Percentiles rank a stretch among this genome's conserved stretches.
These are phyloP conservation scores for Sapria himalayana DNA, from an alignment of 345 rosid genomes.

Conservation along the genomic window DNA sequence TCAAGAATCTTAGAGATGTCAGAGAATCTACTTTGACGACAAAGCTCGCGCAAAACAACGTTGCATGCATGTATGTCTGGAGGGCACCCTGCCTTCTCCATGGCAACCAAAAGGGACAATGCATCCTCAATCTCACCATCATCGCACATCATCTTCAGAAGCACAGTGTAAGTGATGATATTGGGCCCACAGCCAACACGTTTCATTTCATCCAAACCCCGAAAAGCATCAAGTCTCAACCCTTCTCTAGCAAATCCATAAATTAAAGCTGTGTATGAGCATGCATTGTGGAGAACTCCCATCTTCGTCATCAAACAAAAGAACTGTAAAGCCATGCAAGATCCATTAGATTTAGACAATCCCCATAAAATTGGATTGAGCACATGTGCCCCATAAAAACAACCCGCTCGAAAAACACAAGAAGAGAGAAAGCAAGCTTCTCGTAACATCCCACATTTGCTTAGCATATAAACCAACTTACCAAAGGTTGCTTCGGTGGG, in stretches of 20 bases:
- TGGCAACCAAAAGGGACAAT: slow-evolving; percentile 6
- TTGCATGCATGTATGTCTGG: slow-evolving; percentile 19
- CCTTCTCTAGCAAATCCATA: slow-evolving; percentile 23
- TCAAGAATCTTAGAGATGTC: slow-evolving; percentile 8
- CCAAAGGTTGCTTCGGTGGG: slow-evolving; percentile 8
- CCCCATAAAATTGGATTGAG: slow-evolving; percentile 22
- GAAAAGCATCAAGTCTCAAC: slow-evolving; percentile 9
- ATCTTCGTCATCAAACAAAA: slow-evolving; percentile 16
- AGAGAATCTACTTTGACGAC: slow-evolving; percentile 7
- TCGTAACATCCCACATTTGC: slow-evolving; percentile 10
- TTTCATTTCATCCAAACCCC: slow-evolving; percentile 13
- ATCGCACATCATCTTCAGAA: slow-evolving; percentile 19
- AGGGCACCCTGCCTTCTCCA: slow-evolving; percentile 15
- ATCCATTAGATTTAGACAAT: slow-evolving; percentile 15
- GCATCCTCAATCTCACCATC: slow-evolving; percentile 13
- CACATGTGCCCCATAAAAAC: slow-evolving; percentile 9
- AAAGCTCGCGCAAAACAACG: slow-evolving; percentile 17
- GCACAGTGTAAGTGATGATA: slow-evolving; percentile 16
- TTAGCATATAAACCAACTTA: slow-evolving; percentile 14
- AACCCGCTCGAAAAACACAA: slow-evolving; percentile 7
- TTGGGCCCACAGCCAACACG: slow-evolving; percentile 13
- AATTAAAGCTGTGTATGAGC: slow-evolving; percentile 22
- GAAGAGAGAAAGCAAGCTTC: slow-evolving; percentile 12
- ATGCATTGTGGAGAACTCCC: slow-evolving; percentile 13
- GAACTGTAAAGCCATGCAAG: slow-evolving; percentile 11